These are phyloP conservation scores for Clonostachys chloroleuca DNA, from an alignment of 2,329 filamentous ascomycete genomes.

Conservation along the genomic window DNA sequence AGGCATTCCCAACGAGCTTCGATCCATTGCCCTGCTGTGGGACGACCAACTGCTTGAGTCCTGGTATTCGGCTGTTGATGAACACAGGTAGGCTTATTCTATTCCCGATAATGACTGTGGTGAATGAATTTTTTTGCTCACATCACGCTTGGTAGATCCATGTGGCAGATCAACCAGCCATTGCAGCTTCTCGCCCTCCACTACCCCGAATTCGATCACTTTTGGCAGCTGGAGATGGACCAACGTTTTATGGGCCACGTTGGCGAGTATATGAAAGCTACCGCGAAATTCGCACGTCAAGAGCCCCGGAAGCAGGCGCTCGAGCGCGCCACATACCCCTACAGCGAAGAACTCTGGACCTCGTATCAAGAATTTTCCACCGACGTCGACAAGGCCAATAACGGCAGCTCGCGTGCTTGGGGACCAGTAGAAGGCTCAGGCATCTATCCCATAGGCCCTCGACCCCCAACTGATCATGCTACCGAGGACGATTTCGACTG, in stretches of 20 bases:
- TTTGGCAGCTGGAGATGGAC: constrained; percentile 39
- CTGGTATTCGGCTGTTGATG: constrained; percentile 60
- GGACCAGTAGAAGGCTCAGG: constrained; percentile 18
- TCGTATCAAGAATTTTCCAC: constrained; percentile 35
- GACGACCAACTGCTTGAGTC: constrained; percentile 62
- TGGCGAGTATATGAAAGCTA: constrained; percentile 17
- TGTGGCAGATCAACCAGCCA: constrained; percentile 24
- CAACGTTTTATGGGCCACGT: constrained; percentile 26
- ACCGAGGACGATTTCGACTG: constrained; percentile 17
- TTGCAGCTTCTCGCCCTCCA: constrained; percentile 23
- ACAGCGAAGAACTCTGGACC: constrained; percentile 46
- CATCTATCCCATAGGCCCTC: constrained; percentile 19
- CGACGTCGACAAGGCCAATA: constrained; percentile 12
- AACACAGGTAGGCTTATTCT: constrained; percentile 21
- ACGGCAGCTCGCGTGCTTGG: constrained; percentile 19
- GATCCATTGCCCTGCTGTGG: constrained; percentile 66
- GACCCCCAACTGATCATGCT: constrained; percentile 13
- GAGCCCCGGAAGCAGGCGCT: constrained; percentile 54
- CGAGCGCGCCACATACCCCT: constrained; percentile 53
- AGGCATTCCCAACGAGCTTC: constrained; percentile 59
- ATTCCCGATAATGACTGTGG: not conserved
- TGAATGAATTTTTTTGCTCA: not conserved
- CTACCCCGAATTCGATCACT: constrained; percentile 26
- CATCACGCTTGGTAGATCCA: constrained; percentile 7
- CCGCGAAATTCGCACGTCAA: constrained; percentile 36